Conservation (phyloP, 164 flowering plant species). For the Pachysandra terminalis region DNA sequence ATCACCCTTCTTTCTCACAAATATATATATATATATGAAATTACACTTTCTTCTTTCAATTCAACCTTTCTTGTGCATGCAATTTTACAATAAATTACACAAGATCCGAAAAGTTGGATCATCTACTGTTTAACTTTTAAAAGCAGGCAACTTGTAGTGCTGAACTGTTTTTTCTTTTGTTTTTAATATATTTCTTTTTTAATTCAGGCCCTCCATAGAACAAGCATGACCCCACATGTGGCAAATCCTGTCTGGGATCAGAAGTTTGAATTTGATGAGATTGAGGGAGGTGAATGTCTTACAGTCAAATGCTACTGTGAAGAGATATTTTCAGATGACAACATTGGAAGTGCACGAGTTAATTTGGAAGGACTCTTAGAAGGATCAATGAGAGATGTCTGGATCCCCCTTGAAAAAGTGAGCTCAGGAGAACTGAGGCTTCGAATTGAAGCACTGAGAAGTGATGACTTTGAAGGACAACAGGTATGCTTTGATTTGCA, state of each 20-base stretch:
- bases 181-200: not conserved
- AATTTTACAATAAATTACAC: too few species aligned
- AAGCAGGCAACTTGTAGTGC: not conserved
- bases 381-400: constrained; percentile 64
- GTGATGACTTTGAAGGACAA: constrained; percentile 42
- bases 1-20: constrained; percentile 5
- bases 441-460: constrained; percentile 60
- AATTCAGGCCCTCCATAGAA: constrained; percentile 54
- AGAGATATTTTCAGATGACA: constrained; percentile 74
- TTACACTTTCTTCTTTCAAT: not conserved
- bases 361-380: constrained; percentile 86
- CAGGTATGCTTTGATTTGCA: constrained; percentile 33
- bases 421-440: constrained; percentile 82
- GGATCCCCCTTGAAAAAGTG: constrained; percentile 93
- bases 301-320: constrained; percentile 66
- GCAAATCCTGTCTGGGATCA: constrained; percentile 72
- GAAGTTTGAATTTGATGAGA: constrained; percentile 86
- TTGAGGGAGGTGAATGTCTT: constrained; percentile 78
- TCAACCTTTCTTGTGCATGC: not conserved
- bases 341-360: constrained; percentile 76
- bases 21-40: too few species aligned
- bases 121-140: not conserved
- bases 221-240: constrained; percentile 43
- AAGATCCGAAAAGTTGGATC: not conserved
- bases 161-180: not conserved